Evolutionary conservation across 305 asterid species (phyloP).

Genomic region (Vinca major): DNA sequence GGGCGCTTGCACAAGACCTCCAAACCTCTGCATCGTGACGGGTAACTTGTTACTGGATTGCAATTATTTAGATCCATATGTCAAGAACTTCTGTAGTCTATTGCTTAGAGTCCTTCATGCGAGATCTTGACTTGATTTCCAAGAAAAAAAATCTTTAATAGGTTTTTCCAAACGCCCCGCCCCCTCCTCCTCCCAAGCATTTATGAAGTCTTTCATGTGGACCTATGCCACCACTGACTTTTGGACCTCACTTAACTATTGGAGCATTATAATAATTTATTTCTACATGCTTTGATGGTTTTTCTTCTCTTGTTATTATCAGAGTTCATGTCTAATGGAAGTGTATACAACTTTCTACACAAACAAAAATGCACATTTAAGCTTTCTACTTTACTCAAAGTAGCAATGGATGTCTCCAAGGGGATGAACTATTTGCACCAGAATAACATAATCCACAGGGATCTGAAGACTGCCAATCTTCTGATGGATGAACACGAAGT

Average conservation of each 20-base stretch:
- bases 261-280: background rate
- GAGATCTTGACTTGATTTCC: background rate
- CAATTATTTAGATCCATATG: background rate
- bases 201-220: too few species aligned
- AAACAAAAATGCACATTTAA: slow-evolving; percentile 31
- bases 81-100: background rate
- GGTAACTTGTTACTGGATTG: slow-evolving; percentile 17
- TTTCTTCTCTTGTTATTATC: slow-evolving; percentile 2
- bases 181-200: too few species aligned
- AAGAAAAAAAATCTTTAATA: background rate
- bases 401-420: slow-evolving; percentile 38
- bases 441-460: slow-evolving; percentile 39
- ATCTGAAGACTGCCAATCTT: slow-evolving; percentile 46
- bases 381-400: slow-evolving; percentile 34
- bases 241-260: too few species aligned
- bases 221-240: background rate
- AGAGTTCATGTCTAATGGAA: slow-evolving; percentile 46
- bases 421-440: slow-evolving; percentile 51
- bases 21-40: slow-evolving; percentile 40
- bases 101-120: background rate
- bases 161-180: too few species aligned
- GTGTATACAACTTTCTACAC: slow-evolving; percentile 30
- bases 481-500: slow-evolving; percentile 46
- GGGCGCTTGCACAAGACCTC: slow-evolving; percentile 42
- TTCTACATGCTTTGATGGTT: background rate